Base-by-base conservation (phyloP, 805 yeast genomes). In the Ogataea sp. region DNA sequence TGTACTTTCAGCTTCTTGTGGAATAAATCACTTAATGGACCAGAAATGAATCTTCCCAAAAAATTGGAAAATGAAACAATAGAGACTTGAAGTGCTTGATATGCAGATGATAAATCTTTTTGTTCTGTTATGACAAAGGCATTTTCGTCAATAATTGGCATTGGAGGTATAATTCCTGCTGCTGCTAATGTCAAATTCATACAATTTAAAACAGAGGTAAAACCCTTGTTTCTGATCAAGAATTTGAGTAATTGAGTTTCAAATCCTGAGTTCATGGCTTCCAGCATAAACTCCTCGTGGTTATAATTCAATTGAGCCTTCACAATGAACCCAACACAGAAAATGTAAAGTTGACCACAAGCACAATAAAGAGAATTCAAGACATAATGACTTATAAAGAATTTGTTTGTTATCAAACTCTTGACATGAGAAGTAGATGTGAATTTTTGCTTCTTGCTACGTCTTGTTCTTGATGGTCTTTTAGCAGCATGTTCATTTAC, bases 31-130 rank as follows among this genome's bases (percentile, higher is more conserved):
- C 85, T 78, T 2, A 75, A 48, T 6, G 83, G 73, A 0, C 94
- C 94, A 0, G 87, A 65, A 1, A 70, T 43, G 18, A 82, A 56
- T 46, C 93, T 62, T 0, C 89, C 93, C 2, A 70, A 47, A 52
- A 82, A 83, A 15, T 84, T 79, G 21, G 78, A 68, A 14, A 80
- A 49, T 2, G 90, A 80, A 11, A 82, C 67, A 1, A 76, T 61
- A 1, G 86, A 78, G 0, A 83, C 89, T 52, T 83, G 89, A 6
- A 80, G 39, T 1, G 89, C 86, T 51, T 83, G 90, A 8, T 67
- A 59, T 14, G 74, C 64, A 6, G 71, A 64, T 1, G 73, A 65
- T 0, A 66, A 56, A 13, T 67, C 61, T 10, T 52, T 47, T 4
- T 49, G 43, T 26, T 46, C 32, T 5, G 3, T 16, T 16, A 21